Base-by-base conservation (phyloP, 805 yeast genomes). In the Candida berthetii region DNA sequence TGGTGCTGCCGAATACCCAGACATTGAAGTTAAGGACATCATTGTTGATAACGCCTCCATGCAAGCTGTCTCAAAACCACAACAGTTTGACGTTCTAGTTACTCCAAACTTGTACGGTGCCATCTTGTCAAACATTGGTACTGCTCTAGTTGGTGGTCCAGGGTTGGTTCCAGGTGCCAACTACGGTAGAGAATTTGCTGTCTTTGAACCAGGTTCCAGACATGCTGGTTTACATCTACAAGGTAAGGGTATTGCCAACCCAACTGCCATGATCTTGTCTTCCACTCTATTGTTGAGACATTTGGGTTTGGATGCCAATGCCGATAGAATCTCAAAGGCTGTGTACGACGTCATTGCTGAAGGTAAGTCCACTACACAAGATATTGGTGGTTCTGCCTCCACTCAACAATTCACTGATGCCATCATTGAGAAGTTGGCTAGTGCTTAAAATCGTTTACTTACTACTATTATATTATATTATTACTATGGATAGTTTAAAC, bases 121-220 rank as follows among this genome's bases (percentile, higher is more conserved):
- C 61, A 91, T 91, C 61, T 73, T 91, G 61, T 89, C 97, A 53
- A 93, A 93, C 79, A 90, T 91, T 59, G 99, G 98, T 74, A 96
- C 98, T 54, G 99, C 93, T 50, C 69, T 74, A 58, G 84, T 93
- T 53, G 98, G 98, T 68, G 96, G 97, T 57, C 97, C 98, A 64
- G 98, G 98, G 69, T 76, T 91, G 58, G 96, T 91, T 42, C 97
- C 99, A 56, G 98, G 98, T 70, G 96, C 95, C 60, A 88, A 89
- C 76, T 90, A 86, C 54, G 99, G 99, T 69, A 84, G 96, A 69
- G 97, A 91, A 59, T 83, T 84, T 66, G 98, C 98, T 43, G 95
- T 91, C 48, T 91, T 93, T 68, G 99, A 91, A 76, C 98, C 99
- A 59, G 99, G 98, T 71, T 90, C 97, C 73, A 86, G 99, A 78